These are phyloP conservation scores for Eucalyptus virginea DNA, from an alignment of 345 rosid species.

Conservation along the genomic window DNA sequence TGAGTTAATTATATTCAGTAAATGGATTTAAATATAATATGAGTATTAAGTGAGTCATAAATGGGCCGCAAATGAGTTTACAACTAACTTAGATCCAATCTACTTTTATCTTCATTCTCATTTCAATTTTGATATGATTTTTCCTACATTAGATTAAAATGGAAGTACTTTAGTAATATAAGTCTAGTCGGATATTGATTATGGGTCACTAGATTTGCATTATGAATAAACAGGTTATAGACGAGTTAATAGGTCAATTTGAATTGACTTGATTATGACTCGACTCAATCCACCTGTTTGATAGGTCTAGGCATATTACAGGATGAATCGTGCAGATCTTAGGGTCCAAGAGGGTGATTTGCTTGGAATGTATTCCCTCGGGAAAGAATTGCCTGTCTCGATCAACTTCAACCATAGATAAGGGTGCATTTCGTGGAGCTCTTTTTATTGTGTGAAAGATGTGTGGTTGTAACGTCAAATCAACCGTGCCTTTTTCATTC, in stretches of 20 bases:
- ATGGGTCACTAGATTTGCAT: not conserved
- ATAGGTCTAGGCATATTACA: not conserved
- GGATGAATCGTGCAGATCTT: not conserved
- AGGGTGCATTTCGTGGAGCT: not conserved
- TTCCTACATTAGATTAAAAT: not conserved
- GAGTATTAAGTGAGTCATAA: not conserved
- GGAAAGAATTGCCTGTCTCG: not conserved
- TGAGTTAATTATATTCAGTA: too few relatives aligned
- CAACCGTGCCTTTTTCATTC: not conserved
- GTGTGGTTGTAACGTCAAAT: not conserved
- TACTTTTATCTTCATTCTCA: not conserved
- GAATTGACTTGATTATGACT: too few relatives aligned
- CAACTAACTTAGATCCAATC: not conserved
- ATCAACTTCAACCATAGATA: not conserved
- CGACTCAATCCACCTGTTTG: not conserved
- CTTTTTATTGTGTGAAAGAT: not conserved
- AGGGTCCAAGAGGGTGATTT: not conserved
- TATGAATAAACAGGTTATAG: fast-evolving
- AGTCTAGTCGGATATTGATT: too few relatives aligned
- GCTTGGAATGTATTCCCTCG: not conserved
- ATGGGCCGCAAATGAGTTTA: not conserved
- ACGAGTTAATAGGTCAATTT: too few relatives aligned
- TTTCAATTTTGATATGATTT: not conserved
- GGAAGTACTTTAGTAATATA: too few relatives aligned
- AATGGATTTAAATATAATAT: too few relatives aligned